These are phyloP conservation scores for Colletotrichum limetticola DNA, from an alignment of 2,329 filamentous ascomycete genomes.

Conservation along the genomic window DNA sequence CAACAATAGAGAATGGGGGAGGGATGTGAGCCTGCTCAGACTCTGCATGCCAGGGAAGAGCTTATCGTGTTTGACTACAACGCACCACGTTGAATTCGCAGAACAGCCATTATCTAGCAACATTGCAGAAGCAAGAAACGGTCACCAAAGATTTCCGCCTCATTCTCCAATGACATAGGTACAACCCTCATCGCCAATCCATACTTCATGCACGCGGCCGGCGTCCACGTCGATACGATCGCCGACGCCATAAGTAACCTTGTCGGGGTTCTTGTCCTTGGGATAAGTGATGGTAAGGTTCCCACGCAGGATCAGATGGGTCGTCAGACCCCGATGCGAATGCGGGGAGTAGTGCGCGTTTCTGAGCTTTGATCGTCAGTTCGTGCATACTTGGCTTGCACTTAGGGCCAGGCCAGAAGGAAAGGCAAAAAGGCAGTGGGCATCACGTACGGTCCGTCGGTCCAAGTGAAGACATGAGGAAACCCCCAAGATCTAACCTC, in stretches of 20 bases:
- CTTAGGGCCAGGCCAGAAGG: constrained; percentile 4
- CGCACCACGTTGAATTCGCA: not conserved
- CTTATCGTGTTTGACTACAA: too few relatives aligned
- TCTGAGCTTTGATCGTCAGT: constrained; percentile 48
- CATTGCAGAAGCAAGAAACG: not conserved
- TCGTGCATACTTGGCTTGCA: not conserved
- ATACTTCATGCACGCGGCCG: constrained; percentile 73
- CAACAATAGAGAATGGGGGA: not conserved
- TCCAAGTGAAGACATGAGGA: constrained; percentile 76
- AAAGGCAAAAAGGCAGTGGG: not conserved
- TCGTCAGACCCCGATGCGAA: constrained; percentile 71
- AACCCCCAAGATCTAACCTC: constrained; percentile 79
- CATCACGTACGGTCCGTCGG: constrained; percentile 71
- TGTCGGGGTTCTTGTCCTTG: constrained; percentile 63
- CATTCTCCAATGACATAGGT: constrained; percentile 74
- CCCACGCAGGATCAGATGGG: constrained; percentile 75
- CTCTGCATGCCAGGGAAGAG: not conserved
- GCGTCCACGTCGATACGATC: constrained; percentile 75
- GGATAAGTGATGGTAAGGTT: constrained; percentile 76
- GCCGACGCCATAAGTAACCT: constrained; percentile 69
- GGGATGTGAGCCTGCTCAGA: not conserved
- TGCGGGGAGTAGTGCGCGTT: constrained; percentile 77
- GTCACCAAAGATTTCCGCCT: not conserved
- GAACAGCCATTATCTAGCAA: not conserved
- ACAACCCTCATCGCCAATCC: constrained; percentile 73